phyloP scores from a whole-genome alignment of 306 rosid species.

The Prunus armeniaca region DNA sequence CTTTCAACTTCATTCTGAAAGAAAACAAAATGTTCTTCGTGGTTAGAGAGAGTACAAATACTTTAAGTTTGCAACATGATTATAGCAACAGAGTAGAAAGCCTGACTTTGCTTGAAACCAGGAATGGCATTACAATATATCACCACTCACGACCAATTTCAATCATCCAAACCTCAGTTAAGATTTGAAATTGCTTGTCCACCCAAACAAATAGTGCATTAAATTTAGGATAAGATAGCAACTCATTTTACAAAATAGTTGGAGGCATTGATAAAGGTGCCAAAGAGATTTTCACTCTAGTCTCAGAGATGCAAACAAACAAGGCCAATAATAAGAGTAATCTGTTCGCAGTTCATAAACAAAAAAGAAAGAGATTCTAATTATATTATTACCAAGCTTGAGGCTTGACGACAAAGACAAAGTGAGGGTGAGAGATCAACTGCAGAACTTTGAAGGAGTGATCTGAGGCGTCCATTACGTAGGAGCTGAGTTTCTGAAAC shows the following conservation, averaged over 20 bases:
- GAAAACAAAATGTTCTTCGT: constrained; percentile 9
- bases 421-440: constrained; percentile 14
- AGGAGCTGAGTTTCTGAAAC: constrained; percentile 5
- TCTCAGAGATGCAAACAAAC: neutral
- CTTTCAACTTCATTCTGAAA: constrained; percentile 72
- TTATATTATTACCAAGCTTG: constrained; percentile 7
- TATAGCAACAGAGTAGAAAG: neutral
- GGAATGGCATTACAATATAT: neutral
- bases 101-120: neutral
- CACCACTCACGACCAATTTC: constrained; percentile 1
- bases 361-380: neutral
- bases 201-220: neutral
- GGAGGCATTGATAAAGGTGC: neutral
- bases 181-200: constrained; percentile 4
- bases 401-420: neutral
- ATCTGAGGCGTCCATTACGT: too few relatives aligned
- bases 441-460: constrained; percentile 19
- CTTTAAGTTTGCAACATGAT: constrained; percentile 1
- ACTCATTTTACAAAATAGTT: neutral
- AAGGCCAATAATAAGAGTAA: neutral
- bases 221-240: neutral
- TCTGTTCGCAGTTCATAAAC: neutral
- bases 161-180: constrained; percentile 12
- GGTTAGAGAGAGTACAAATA: constrained; percentile 14
- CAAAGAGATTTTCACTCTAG: neutral